phyloP scores from a whole-genome alignment of 805 yeast species.

The Metschnikowia cerradonensis region DNA sequence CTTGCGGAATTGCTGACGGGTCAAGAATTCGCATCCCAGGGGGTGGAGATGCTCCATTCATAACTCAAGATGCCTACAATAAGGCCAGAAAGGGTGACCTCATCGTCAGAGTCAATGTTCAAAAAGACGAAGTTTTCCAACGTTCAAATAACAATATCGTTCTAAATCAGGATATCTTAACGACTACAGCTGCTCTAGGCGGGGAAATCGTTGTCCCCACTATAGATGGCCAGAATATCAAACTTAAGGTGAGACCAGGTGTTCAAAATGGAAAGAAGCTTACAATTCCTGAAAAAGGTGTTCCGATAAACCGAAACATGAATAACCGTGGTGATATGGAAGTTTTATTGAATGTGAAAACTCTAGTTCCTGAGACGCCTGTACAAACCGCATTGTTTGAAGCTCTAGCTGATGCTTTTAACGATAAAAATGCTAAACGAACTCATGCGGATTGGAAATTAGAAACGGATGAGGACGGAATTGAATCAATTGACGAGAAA shows the following conservation, averaged over 20 bases:
- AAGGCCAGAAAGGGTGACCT: constrained; percentile 80
- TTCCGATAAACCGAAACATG: constrained; percentile 57
- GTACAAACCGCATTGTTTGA: constrained; percentile 87
- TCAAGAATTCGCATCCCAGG: constrained; percentile 78
- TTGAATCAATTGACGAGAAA: constrained; percentile 28
- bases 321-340: constrained; percentile 74
- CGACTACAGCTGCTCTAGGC: constrained; percentile 96
- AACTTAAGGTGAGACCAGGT: constrained; percentile 78
- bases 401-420: constrained; percentile 87
- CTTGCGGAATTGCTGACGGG: constrained; percentile 86
- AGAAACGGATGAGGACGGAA: constrained; percentile 25
- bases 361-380: constrained; percentile 71
- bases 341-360: constrained; percentile 66
- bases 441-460: constrained; percentile 44
- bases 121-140: constrained; percentile 66
- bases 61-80: constrained; percentile 68
- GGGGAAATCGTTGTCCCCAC: constrained; percentile 92
- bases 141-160: constrained; percentile 66
- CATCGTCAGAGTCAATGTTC: constrained; percentile 73
- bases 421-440: constrained; percentile 76
- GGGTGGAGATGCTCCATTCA: constrained; percentile 84
- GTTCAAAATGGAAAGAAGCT: constrained; percentile 73
- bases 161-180: constrained; percentile 64
- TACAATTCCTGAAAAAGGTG: constrained; percentile 82
- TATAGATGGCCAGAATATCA: constrained; percentile 69